Percentiles rank a stretch among this genome's conserved stretches.
Conservation (phyloP, 1,284 basidiomycete species). For the Pseudozyma pruni region DNA sequence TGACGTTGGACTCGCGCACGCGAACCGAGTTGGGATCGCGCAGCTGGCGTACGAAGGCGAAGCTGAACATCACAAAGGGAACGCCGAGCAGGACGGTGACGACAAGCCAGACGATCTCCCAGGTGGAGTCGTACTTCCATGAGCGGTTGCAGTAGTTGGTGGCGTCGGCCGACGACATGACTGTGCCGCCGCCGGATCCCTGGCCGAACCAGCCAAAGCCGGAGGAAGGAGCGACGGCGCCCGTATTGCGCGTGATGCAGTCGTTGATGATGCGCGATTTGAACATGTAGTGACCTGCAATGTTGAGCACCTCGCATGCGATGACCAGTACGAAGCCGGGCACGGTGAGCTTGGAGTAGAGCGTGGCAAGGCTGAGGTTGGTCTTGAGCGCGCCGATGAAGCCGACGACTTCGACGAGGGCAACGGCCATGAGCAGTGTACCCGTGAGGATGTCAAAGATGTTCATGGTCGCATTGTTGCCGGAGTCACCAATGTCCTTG, state of each 20-base stretch:
- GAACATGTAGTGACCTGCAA: slow-evolving; percentile 49
- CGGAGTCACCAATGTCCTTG: slow-evolving; percentile 19
- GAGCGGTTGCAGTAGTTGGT: slow-evolving; percentile 38
- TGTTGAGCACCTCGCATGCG: slow-evolving; percentile 50
- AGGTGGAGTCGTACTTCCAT: slow-evolving; percentile 48
- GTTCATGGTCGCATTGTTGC: slow-evolving; percentile 50
- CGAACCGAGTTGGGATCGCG: slow-evolving; percentile 48
- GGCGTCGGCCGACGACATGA: slow-evolving; percentile 41
- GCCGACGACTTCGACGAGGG: slow-evolving; percentile 49
- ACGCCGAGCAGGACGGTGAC: slow-evolving; percentile 47
- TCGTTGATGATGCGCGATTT: slow-evolving; percentile 48
- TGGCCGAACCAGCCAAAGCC: slow-evolving; percentile 26
- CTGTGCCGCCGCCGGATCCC: slow-evolving; percentile 13
- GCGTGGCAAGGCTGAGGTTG: slow-evolving; percentile 33
- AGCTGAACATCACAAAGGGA: slow-evolving; percentile 57
- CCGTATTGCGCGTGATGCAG: slow-evolving; percentile 52
- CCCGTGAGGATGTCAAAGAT: slow-evolving; percentile 47
- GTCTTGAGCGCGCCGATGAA: slow-evolving; percentile 45
- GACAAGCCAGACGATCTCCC: slow-evolving; percentile 57
- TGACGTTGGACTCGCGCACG: slow-evolving; percentile 18
- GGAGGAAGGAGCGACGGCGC: slow-evolving; percentile 11
- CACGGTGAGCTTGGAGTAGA: slow-evolving; percentile 37
- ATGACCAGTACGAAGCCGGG: slow-evolving; percentile 43
- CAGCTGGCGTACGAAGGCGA: slow-evolving; percentile 55
- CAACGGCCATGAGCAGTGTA: slow-evolving; percentile 42